Conservation (phyloP, 768 basidiomycete species). For the Tylopilus subfusipes region DNA sequence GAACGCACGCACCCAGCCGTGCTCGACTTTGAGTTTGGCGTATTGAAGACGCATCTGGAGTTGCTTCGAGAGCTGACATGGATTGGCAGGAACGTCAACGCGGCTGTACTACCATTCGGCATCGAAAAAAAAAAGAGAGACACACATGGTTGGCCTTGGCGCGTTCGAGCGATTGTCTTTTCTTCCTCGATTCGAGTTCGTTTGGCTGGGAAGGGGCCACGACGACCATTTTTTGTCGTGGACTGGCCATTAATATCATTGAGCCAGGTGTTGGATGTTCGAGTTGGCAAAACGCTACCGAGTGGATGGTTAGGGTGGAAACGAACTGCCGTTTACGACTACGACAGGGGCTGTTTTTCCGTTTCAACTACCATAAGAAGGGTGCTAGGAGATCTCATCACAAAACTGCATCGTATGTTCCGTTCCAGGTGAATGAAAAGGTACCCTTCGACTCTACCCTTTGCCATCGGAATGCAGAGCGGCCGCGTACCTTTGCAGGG, state of each 20-base stretch:
- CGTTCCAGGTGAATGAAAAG: no score
- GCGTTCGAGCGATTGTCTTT: conserved; percentile 51
- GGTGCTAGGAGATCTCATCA: no score
- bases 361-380: not conserved
- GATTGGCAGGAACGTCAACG: not conserved
- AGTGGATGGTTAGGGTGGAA: not conserved
- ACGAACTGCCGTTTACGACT: not conserved
- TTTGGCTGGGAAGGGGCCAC: conserved; percentile 25
- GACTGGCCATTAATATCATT: conserved; percentile 10
- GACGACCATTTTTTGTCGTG: conserved; percentile 19
- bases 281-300: no score
- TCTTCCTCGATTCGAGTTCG: conserved; percentile 36
- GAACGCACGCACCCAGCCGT: conserved; percentile 59
- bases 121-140: not conserved
- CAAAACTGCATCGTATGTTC: no score
- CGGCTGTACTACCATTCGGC: not conserved
- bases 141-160: conserved; percentile 58
- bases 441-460: not conserved
- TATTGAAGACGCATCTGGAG: conserved; percentile 74
- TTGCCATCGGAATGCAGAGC: not conserved
- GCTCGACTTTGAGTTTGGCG: conserved; percentile 73
- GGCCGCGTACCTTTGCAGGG: not conserved
- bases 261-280: not conserved
- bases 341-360: not conserved
- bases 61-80: conserved; percentile 59